phyloP scores from a whole-genome alignment of 2,329 filamentous ascomycete species.

The Aspergillus novoparasiticus region DNA sequence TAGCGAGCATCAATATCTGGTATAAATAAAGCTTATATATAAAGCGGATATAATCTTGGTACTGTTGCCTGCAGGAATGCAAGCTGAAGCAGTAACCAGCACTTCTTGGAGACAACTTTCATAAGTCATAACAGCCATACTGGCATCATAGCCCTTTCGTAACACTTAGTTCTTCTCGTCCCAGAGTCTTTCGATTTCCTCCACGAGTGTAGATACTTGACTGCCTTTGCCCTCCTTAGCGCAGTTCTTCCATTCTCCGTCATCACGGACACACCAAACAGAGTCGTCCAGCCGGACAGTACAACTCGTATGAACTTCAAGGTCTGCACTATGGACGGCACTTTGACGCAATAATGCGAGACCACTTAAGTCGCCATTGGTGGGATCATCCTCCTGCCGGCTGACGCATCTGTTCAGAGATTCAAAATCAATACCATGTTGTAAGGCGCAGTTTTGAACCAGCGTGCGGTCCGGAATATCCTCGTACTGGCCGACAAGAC shows the following conservation, averaged over 20 bases:
- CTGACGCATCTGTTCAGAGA: conserved; percentile 80
- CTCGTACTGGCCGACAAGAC: conserved; percentile 73
- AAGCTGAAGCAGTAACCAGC: neutral
- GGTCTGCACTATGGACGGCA: conserved; percentile 57
- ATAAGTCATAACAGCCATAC: neutral
- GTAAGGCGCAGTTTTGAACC: conserved; percentile 82
- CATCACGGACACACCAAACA: conserved; percentile 82
- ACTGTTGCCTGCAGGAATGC: neutral
- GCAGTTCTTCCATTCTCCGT: conserved; percentile 77
- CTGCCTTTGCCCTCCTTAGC: conserved; percentile 61
- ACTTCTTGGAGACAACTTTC: neutral
- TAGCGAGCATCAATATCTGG: neutral
- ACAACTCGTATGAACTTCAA: conserved; percentile 71
- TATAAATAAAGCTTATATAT: neutral
- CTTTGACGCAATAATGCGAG: conserved; percentile 48
- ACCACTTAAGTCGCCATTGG: conserved; percentile 44
- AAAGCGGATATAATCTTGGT: neutral
- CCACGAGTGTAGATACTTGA: conserved; percentile 65
- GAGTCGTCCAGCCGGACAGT: conserved; percentile 78
- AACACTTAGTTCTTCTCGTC: conserved; percentile 31
- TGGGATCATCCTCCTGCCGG: conserved; percentile 71
- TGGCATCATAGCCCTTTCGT: neutral
- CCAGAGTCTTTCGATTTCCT: conserved; percentile 74
- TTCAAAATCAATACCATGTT: conserved; percentile 84
- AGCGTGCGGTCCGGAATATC: conserved; percentile 78